A percentile compares a stretch with the other conserved stretches of the same genome.
phyloP scores from a whole-genome alignment of 805 yeast species.

The Candida germanica region DNA sequence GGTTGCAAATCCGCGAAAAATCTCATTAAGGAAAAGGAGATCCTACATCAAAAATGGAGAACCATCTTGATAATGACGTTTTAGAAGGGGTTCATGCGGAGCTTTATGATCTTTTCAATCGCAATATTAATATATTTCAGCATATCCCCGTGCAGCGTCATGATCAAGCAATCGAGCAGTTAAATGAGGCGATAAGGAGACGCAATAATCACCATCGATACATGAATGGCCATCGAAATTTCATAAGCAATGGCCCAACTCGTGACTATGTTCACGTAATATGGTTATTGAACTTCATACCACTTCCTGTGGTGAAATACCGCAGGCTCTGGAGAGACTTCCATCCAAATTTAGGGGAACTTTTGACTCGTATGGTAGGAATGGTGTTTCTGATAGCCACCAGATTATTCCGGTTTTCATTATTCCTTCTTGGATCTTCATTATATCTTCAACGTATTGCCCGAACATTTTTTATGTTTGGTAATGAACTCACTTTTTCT shows the following conservation, averaged over 20 bases:
- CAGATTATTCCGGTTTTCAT: conserved; percentile 13
- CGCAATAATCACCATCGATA: no score
- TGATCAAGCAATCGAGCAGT: conserved; percentile 10
- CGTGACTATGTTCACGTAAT: conserved; percentile 10
- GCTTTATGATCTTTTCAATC: no score
- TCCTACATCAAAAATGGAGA: no score
- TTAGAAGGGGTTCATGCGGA: no score
- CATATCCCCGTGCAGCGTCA: conserved; percentile 14
- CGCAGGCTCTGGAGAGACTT: conserved; percentile 16
- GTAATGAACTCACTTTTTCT: conserved; percentile 29
- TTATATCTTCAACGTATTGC: conserved; percentile 19
- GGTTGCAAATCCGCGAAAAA: no score
- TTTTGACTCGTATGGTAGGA: conserved; percentile 2
- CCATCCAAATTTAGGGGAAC: conserved; percentile 7
- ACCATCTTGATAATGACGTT: no score
- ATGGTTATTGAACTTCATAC: conserved; percentile 17
- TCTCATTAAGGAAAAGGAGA: no score
- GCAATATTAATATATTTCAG: no score
- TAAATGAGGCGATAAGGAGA: conserved; percentile 9
- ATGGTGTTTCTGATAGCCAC: conserved; percentile 6
- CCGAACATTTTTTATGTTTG: conserved; percentile 19
- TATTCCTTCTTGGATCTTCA: conserved; percentile 16
- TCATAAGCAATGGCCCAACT: no score
- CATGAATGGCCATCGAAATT: no score
- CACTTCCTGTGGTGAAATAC: conserved; percentile 20